Evolutionary conservation across 2,329 filamentous ascomycete genomes (phyloP).

Genomic region (Onygenales sp.): DNA sequence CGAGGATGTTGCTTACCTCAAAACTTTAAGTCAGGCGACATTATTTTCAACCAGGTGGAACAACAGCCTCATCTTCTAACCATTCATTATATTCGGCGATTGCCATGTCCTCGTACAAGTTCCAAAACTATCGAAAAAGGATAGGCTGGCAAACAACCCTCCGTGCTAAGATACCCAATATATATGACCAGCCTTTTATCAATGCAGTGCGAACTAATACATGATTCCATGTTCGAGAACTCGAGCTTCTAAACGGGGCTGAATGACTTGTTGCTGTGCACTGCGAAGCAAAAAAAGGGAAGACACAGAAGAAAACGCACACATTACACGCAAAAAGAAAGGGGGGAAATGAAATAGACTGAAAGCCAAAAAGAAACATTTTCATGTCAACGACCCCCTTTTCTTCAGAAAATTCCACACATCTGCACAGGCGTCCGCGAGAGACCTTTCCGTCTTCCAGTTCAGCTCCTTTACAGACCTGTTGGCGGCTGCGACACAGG

Average conservation of each 20-base stretch:
- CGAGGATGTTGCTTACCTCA: too few relatives aligned
- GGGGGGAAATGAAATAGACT: not conserved
- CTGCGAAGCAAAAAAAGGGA: too few relatives aligned
- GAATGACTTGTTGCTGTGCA: not conserved
- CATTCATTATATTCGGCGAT: not conserved
- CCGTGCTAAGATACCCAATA: not conserved
- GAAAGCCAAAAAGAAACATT: not conserved
- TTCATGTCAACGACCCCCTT: constrained; percentile 8
- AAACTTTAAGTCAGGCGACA: too few relatives aligned
- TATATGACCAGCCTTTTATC: not conserved
- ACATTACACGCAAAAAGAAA: not conserved
- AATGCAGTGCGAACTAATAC: not conserved
- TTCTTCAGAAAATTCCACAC: constrained; percentile 29
- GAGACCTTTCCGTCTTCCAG: constrained; percentile 29
- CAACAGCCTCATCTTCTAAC: not conserved
- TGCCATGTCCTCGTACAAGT: not conserved
- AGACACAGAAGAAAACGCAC: not conserved
- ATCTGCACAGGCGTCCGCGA: constrained; percentile 28
- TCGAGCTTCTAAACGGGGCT: not conserved
- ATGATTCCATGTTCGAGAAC: not conserved
- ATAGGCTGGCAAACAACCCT: not conserved
- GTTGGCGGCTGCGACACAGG: constrained; percentile 28
- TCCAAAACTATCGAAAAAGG: not conserved
- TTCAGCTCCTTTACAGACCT: constrained; percentile 46
- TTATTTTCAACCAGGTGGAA: too few relatives aligned